Evolutionary conservation across 768 basidiomycete genomes (phyloP), one percentile per base, ranked within the genome.

Genomic region (Exsudoporus frostii): DNA sequence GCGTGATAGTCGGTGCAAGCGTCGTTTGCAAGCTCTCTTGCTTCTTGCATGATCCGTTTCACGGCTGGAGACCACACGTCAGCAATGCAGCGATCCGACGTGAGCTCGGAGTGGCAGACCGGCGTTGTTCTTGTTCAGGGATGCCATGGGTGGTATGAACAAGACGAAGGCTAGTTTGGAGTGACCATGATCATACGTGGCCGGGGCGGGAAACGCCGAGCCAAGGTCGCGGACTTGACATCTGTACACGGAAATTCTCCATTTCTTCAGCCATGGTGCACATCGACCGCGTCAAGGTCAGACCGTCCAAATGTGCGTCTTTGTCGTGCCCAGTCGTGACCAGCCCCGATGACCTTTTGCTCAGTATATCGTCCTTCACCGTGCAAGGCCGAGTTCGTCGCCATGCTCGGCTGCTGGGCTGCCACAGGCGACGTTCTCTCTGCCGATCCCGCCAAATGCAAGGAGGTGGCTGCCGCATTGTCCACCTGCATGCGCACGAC

Each of bases 11-110:
- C 94, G 1, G 88, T 85, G 47, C 82, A 85, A 52, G 89, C 84
- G 69, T 96, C 94, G 48, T 81, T 84, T 1, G 86, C 84, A 14
- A 98, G 81, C 65, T 98, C 95, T 55, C 83, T 77, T 5, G 94
- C 94, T 71, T 98, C 96, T 69, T 93, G 92, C 86, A 98, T 89
- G 61, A 98, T 97, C 33, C 96, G 85, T 74, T 98, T 98, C 48
- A 97, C 91, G 50, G 93, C 94, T 90, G 59, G 14, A 13, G 13
- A 43, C 0, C 11, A 47, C 38, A 10, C n/a, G 37, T 42, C 15
- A 51, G 45, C 15, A 3, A 50, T 34, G 8, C 14, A 29, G 29
- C 8, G 33, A n/a, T 27, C 30, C 5, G 40, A 48, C 25, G 30
- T 34, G 22, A 50, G 41, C n/a, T 14, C 34, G 20, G 17, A 46